Conservation (phyloP, 2,329 filamentous ascomycete species). For the Microsporum audouinii region DNA sequence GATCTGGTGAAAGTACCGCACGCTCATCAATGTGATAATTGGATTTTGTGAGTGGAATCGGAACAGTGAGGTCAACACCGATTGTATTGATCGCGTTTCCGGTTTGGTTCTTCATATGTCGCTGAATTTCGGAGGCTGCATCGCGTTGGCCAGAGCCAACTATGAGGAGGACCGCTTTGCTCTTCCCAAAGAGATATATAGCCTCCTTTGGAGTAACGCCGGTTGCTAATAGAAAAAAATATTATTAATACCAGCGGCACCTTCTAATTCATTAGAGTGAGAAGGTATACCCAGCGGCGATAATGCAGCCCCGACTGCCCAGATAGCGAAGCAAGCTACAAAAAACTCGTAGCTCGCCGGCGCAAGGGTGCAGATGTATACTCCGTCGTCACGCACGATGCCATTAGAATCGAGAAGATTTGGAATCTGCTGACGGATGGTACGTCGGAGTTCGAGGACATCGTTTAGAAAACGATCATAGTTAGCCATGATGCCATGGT, state of each 20-base stretch:
- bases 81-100: background rate
- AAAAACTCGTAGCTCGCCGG: slow-evolving; percentile 39
- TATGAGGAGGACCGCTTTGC: background rate
- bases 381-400: background rate
- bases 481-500: background rate
- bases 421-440: background rate
- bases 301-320: slow-evolving; percentile 37
- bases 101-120: background rate
- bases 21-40: background rate
- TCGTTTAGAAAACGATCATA: slow-evolving; percentile 1
- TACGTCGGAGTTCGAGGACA: background rate
- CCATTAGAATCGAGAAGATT: background rate
- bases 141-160: background rate
- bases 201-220: background rate
- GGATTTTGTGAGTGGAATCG: background rate
- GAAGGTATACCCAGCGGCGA: slow-evolving; percentile 30
- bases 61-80: background rate
- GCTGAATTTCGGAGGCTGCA: background rate
- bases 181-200: background rate
- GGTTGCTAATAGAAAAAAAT: background rate
- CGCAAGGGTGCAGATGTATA: slow-evolving; percentile 34
- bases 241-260: background rate
- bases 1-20: background rate
- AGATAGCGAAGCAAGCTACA: slow-evolving; percentile 37
- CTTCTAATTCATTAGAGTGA: background rate